phyloP scores from a whole-genome alignment of 768 basidiomycete species.

The Lepiota brunneoincarnata region DNA sequence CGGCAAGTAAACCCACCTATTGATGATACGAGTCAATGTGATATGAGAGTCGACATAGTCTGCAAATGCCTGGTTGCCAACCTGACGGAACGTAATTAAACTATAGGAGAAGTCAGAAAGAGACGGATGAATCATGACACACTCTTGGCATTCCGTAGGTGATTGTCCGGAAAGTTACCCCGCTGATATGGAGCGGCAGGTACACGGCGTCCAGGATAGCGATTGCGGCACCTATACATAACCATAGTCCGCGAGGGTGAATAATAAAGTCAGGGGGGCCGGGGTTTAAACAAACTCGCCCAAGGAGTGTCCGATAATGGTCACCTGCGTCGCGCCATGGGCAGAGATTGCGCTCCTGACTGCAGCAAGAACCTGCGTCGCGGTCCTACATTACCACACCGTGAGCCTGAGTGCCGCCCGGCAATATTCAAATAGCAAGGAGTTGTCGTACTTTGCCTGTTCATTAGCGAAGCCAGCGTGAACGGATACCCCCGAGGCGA shows the following conservation, averaged over 20 bases:
- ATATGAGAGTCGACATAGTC: conserved; percentile 53
- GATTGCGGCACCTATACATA: conserved; percentile 43
- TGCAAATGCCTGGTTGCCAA: conserved; percentile 62
- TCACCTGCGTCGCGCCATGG: conserved; percentile 34
- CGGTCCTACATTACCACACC: conserved; percentile 29
- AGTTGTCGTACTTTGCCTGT: conserved; percentile 33
- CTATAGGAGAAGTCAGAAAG: background rate
- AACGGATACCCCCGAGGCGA: conserved; percentile 37
- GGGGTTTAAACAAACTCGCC: conserved; percentile 21
- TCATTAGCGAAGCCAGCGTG: conserved; percentile 44
- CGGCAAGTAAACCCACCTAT: conserved; percentile 31
- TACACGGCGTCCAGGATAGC: conserved; percentile 54
- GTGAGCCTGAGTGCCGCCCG: background rate
- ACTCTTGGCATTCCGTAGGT: conserved; percentile 45
- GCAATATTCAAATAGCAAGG: background rate
- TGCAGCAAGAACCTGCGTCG: conserved; percentile 36
- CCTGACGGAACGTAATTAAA: conserved; percentile 20
- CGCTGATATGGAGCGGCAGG: conserved; percentile 47
- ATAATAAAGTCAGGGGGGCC: background rate
- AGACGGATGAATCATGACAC: conserved; percentile 24
- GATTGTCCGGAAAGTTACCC: conserved; percentile 31
- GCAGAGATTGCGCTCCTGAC: conserved; percentile 34
- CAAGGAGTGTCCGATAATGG: conserved; percentile 47
- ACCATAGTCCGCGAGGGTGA: background rate
- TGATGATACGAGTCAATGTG: conserved; percentile 57